Base-by-base conservation (phyloP, 371 early-diverging fungal genomes). In the Amoeboaphelidium protococcarum region DNA sequence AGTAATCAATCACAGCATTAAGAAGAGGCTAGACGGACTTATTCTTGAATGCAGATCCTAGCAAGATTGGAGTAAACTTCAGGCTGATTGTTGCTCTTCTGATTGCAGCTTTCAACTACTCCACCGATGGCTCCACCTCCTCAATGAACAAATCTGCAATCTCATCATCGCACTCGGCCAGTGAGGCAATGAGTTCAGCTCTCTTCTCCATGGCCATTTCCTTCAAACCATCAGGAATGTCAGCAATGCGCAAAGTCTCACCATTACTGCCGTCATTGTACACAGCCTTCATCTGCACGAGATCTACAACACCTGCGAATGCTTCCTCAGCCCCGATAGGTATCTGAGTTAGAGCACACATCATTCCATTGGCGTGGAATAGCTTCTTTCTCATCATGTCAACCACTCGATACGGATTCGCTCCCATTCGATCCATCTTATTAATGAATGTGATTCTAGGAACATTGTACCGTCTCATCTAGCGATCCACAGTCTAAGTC, bases 401-500 rank as follows among this genome's bases (percentile, higher is more conserved):
- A 51, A 90, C 71, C 26, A 90, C 81, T 54, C 84, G 75, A 65
- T 67, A 72, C 0, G 94, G 90, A 55, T 92, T 91, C 13, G 94
- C 83, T 52, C 94, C 94, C 44, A 85, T 80, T 81, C 48, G 72
- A 63, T 84, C 84, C 80, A 82, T 76, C 68, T 83, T 86, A 72
- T 82, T 86, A 54, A 87, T 74, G 50, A 84, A 83, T 44, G 76
- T 75, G 50, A 80, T 75, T 54, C 87, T 72, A 12, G 84, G 84
- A 31, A 85, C 80, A 52, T 72, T 71, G 59, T 85, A 82, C 49
- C 83, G 74, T 64, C 76, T 78, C 84, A 82, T 82, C 58, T 86
- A 86, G 52, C 82, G 78, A 62, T 89, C 90, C 23, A 95, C 94
- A 10, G 94, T 95, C 50, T 87, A 87, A 21, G 92, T 92, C 69